Evolutionary conservation across 225 moss, liverwort and hornwort genomes (phyloP), one percentile per base, ranked within the genome.

Genomic region (Marchantia paleacea): DNA sequence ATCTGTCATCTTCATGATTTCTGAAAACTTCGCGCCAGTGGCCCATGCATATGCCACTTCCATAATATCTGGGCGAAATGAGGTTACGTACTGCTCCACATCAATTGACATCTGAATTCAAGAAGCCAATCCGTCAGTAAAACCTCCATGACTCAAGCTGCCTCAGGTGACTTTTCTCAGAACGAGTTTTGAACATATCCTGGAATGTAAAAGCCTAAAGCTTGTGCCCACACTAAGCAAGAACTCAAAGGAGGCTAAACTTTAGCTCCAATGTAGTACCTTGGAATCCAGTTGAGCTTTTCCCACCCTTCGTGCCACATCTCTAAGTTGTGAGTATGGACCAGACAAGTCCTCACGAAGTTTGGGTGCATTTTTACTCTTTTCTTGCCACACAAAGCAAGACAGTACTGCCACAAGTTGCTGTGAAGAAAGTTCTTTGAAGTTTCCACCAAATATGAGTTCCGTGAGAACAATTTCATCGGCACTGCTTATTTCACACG

Each of bases 401-500:
- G 97, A 97, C 20, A 97, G 84, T 57, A 97, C n/a, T 61, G 97
- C 95, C 51, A 93, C 97, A 76, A 90, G 76, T 84, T 91, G 95
- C 81, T 92, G 94, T 80, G 87, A 87, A 48, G 92, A 80, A 64
- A 84, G 84, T 53, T 97, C 92, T 77, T 93, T 97, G 66, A 97
- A 87, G 15, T 84, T 73, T 80, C 97, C 97, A 55, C 89, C 88
- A 77, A 97, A 97, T 69, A 97, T 86, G 25, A 97, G 92, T 66
- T 97, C 97, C 47, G 95, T 92, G 19, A 95, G 82, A 54, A 97
- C 86, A 68, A 97, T 93, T 84, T 95, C 97, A 88, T 97, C 97
- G 4, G 94, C 97, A 79, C 93, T 95, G 83, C 90, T 93, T 75
- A 97, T 93, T 86, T 97, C 97, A 89, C 97, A 97, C 31, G 97